Evolutionary conservation across 768 basidiomycete species (phyloP).

Genomic region (Tylopilus vinaceipallidus): DNA sequence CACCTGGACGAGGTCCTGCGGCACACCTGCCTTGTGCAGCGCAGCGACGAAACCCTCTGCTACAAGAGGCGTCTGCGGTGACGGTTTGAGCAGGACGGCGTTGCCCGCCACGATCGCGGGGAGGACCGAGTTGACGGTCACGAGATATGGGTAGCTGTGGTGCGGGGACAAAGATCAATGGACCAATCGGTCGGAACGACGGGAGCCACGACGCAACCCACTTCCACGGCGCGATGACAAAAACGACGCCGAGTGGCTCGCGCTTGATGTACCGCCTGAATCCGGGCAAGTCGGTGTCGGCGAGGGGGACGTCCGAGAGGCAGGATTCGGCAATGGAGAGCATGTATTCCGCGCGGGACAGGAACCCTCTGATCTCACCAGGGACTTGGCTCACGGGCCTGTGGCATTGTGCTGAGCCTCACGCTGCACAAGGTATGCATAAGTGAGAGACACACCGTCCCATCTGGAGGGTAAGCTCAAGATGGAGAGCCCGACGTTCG

Average conservation of each 20-base stretch:
- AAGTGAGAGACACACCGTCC: constrained; percentile 81
- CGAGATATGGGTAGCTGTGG: constrained; percentile 82
- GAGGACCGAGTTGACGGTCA: constrained; percentile 86
- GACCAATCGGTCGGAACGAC: too few relatives aligned
- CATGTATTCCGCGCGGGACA: constrained; percentile 84
- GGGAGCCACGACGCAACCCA: constrained; percentile 36
- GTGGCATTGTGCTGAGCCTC: too few relatives aligned
- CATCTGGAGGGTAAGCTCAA: constrained; percentile 87
- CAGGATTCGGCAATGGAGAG: constrained; percentile 75
- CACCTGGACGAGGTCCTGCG: constrained; percentile 69
- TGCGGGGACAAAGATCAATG: constrained; percentile 7
- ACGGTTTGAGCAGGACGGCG: constrained; percentile 88
- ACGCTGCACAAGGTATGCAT: too few relatives aligned
- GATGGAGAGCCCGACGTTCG: constrained; percentile 47
- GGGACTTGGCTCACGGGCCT: constrained; percentile 78
- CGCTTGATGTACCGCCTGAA: constrained; percentile 83
- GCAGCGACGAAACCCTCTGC: constrained; percentile 78
- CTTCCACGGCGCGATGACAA: constrained; percentile 94
- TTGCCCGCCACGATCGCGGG: constrained; percentile 93
- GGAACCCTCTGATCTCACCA: constrained; percentile 78
- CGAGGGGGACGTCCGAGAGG: constrained; percentile 71
- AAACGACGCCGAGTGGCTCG: constrained; percentile 80
- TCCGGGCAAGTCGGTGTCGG: constrained; percentile 78
- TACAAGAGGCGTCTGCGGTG: constrained; percentile 90
- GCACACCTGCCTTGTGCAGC: constrained; percentile 75